Evolutionary conservation across 495 filamentous ascomycete species (phyloP).

Genomic region (Podospora tetraspora): DNA sequence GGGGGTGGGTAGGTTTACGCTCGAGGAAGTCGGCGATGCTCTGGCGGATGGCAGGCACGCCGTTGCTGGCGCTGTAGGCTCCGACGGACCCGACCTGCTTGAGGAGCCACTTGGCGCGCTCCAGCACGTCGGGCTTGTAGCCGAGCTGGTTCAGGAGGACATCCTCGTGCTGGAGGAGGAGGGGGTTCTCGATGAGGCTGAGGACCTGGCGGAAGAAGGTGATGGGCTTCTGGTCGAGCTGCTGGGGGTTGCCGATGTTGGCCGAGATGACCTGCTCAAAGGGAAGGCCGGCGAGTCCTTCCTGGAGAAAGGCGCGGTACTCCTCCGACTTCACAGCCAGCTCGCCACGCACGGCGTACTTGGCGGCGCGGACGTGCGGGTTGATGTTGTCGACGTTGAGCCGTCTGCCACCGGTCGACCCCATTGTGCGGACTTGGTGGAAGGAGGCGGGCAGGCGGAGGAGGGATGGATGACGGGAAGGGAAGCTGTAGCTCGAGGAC

Average conservation of each 20-base stretch:
- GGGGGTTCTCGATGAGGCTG: conserved; percentile 87
- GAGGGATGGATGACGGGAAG: neutral
- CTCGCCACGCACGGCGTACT: conserved; percentile 96
- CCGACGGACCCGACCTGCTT: conserved; percentile 83
- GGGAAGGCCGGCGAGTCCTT: conserved; percentile 57
- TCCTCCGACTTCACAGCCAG: conserved; percentile 85
- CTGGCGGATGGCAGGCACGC: conserved; percentile 74
- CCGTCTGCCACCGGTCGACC: conserved; percentile 39
- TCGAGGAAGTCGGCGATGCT: conserved; percentile 91
- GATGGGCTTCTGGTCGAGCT: conserved; percentile 97
- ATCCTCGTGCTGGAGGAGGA: conserved; percentile 71
- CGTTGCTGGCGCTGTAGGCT: conserved; percentile 92
- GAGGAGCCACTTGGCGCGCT: conserved; percentile 72
- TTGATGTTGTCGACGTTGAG: conserved; percentile 89
- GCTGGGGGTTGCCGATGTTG: conserved; percentile 98
- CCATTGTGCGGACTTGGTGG: conserved; percentile 30
- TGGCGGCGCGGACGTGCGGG: conserved; percentile 70
- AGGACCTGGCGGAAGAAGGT: conserved; percentile 98
- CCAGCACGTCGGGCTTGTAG: conserved; percentile 84
- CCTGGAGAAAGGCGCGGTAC: conserved; percentile 66
- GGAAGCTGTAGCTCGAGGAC: neutral
- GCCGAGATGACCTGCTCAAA: conserved; percentile 89
- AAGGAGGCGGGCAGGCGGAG: conserved; percentile 10
- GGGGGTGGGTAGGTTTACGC: conserved; percentile 40
- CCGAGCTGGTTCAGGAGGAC: conserved; percentile 61